A percentile compares a stretch with the other conserved stretches of the same genome.
These are phyloP conservation scores for Hansfordia pulvinata DNA, from an alignment of 2,329 filamentous ascomycete species.

Conservation along the genomic window DNA sequence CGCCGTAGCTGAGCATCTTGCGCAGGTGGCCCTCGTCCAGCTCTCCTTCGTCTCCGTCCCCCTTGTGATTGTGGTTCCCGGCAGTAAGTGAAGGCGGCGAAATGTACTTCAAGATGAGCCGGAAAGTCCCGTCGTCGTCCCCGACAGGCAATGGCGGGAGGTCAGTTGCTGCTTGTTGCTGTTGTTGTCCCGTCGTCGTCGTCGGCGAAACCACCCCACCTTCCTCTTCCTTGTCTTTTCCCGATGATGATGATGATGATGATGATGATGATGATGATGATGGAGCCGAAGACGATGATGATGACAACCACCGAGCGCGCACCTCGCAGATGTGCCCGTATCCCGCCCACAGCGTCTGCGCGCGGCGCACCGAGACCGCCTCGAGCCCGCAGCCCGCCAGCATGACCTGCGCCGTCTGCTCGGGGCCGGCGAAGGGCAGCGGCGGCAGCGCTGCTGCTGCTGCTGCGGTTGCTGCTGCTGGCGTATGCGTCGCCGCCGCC, in stretches of 20 bases:
- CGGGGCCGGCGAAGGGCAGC: too few species aligned
- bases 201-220: slow-evolving; percentile 1
- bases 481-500: too few species aligned
- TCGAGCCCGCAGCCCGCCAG: slow-evolving; percentile 12
- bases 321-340: slow-evolving; percentile 44
- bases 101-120: slow-evolving; percentile 46
- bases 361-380: slow-evolving; percentile 20
- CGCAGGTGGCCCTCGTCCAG: slow-evolving; percentile 47
- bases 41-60: slow-evolving; percentile 7
- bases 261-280: too few species aligned
- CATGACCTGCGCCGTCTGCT: too few species aligned
- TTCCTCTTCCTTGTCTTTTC: slow-evolving; percentile 9
- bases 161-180: too few species aligned
- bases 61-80: slow-evolving; percentile 2
- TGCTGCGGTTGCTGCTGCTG: too few species aligned
- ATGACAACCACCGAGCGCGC: slow-evolving; percentile 28
- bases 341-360: slow-evolving; percentile 35
- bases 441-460: too few species aligned
- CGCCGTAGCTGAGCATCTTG: slow-evolving; percentile 53
- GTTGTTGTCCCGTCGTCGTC: slow-evolving; percentile 5
- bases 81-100: too few species aligned
- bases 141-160: too few species aligned
- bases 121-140: slow-evolving; percentile 19
- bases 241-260: too few species aligned
- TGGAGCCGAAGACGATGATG: too few species aligned